These are phyloP conservation scores for Clonostachys solani DNA, from an alignment of 2,329 filamentous ascomycete species.

Conservation along the genomic window DNA sequence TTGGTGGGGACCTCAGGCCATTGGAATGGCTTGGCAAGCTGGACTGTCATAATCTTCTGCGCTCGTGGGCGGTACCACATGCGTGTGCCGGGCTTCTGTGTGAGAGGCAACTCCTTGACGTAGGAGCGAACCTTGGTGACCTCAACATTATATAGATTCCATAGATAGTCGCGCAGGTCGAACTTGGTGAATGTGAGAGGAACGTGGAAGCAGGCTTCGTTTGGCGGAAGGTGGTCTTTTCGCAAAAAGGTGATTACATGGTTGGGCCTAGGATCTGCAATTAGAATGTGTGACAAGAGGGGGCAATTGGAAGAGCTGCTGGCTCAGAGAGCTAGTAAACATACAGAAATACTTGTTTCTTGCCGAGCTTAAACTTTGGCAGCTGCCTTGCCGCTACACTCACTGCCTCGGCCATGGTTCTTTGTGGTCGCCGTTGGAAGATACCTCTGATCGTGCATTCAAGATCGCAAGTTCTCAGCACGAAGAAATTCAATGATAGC, in stretches of 20 bases:
- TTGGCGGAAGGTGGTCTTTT: conserved; percentile 66
- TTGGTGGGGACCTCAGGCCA: conserved; percentile 72
- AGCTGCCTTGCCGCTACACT: conserved; percentile 29
- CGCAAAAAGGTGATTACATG: conserved; percentile 77
- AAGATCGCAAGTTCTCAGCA: no score
- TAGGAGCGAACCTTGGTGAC: conserved; percentile 71
- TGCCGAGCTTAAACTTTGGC: conserved; percentile 42
- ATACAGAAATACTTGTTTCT: conserved; percentile 53
- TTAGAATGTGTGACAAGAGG: neutral
- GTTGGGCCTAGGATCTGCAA: conserved; percentile 57
- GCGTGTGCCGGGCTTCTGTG: conserved; percentile 43
- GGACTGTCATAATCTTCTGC: conserved; percentile 91
- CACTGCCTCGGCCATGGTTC: conserved; percentile 32
- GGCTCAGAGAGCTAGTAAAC: conserved; percentile 8
- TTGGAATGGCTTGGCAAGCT: conserved; percentile 81
- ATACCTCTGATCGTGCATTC: no score
- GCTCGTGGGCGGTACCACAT: conserved; percentile 66
- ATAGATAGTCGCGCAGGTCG: conserved; percentile 92
- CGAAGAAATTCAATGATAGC: no score
- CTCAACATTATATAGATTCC: conserved; percentile 76
- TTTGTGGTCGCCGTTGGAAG: neutral
- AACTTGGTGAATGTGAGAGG: conserved; percentile 94
- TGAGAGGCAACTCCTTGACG: conserved; percentile 60
- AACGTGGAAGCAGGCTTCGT: conserved; percentile 85
- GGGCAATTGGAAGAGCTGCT: neutral